Evolutionary conservation across 1,284 basidiomycete genomes (phyloP).

Genomic region (Trichosporon sp.): DNA sequence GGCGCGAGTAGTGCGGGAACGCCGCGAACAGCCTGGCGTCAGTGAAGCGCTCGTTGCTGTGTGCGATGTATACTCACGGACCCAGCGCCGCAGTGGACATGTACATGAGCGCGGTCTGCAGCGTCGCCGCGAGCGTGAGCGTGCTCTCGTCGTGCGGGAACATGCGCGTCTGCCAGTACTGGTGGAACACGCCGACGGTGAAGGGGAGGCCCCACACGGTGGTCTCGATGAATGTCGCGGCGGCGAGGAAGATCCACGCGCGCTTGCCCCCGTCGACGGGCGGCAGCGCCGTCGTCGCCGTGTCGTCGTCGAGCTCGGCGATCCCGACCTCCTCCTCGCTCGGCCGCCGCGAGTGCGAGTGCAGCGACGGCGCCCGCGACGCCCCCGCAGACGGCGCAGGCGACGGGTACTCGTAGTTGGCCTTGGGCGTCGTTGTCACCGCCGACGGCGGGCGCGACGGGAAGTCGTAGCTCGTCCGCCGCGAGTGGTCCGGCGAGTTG

Average conservation of each 20-base stretch:
- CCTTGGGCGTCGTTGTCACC: not conserved
- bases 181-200: conserved; percentile 43
- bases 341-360: not conserved
- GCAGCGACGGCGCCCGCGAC: too few species aligned
- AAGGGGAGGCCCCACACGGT: conserved; percentile 48
- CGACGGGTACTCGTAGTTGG: not conserved
- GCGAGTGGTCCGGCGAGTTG: not conserved
- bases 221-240: conserved; percentile 41
- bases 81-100: conserved; percentile 35
- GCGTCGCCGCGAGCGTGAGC: conserved; percentile 44
- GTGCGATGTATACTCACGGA: conserved; percentile 28
- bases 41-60: not conserved
- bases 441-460: not conserved
- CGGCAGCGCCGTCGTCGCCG: conserved; percentile 24
- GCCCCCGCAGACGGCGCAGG: not conserved
- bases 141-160: conserved; percentile 33
- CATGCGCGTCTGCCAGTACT: conserved; percentile 38
- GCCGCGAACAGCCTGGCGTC: conserved; percentile 29
- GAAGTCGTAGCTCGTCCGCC: not conserved
- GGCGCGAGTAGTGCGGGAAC: conserved; percentile 27
- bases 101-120: conserved; percentile 46
- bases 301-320: not conserved
- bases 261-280: conserved; percentile 42
- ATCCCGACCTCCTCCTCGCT: not conserved
- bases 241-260: conserved; percentile 46